Evolutionary conservation across 192 early-diverging fungal genomes (phyloP), one percentile per base, ranked within the genome.

Genomic region (Phycomyces blakesleeanus): DNA sequence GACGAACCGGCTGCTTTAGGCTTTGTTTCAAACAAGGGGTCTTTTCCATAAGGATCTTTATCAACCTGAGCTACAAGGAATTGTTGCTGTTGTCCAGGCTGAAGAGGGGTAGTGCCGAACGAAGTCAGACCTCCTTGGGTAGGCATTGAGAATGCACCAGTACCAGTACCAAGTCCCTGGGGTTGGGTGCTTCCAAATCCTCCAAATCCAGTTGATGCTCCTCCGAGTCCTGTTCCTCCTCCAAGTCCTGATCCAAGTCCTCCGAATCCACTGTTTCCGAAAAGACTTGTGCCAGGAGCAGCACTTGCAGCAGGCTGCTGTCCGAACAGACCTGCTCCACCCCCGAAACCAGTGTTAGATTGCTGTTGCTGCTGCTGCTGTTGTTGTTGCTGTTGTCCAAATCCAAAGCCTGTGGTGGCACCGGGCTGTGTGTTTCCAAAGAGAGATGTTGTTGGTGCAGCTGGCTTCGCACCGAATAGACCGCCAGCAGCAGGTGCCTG

Each of bases 31-130:
- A 97, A 93, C 29, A 97, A 76, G 37, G 92, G 87, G 54, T 86
- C 93, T 47, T 77, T 76, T 25, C 96, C 96, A 71, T 96, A 98
- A 9, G 94, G 93, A 66, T 91, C 88, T 55, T 80, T 77, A 58
- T 94, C 92, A 56, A 98, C 87, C 21, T 82, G 79, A 4, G 94
- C 93, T 11, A 83, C 76, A 22, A 95, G 67, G 29, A 67, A 53
- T 54, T 79, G 76, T 64, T 74, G 68, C n/a, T 57, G 44, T 15
- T 37, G 47, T 12, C 59, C 59, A 21, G 63, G 63, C 20, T 60
- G 57, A 15, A 68, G 34, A 29, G 71, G 71, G 55, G 73, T 71
- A 40, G 80, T 69, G 38, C 73, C 72, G 24, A 76, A 74, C 26
- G 75, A 73, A 10, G 68, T 70, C 21, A 76, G 54, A 47, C 68